Percentiles rank a stretch among this genome's conserved stretches.
Evolutionary conservation across 2,329 filamentous ascomycete genomes (phyloP).

Genomic region (Epichloe baconii): DNA sequence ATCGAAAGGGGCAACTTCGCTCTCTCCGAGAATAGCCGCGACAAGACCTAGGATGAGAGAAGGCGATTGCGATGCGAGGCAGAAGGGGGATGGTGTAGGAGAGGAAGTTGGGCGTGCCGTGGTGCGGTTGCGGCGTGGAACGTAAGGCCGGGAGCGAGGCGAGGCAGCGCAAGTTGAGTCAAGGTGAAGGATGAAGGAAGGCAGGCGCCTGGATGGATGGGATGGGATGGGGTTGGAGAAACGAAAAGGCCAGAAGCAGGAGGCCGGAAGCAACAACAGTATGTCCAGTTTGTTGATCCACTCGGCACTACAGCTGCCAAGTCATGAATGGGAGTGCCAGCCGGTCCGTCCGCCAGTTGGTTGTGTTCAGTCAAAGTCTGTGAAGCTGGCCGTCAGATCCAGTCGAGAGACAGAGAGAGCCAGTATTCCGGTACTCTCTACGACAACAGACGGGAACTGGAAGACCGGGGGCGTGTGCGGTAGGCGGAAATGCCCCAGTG

Average conservation of each 20-base stretch:
- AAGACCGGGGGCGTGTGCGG: neutral
- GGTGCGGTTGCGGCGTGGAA: slow-evolving; percentile 4
- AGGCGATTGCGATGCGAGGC: slow-evolving; percentile 1
- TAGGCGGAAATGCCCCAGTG: too few relatives aligned
- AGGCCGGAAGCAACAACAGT: neutral
- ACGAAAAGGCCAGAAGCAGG: neutral
- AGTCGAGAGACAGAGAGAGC: neutral
- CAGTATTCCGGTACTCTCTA: neutral
- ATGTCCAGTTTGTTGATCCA: neutral
- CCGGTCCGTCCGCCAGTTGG: neutral
- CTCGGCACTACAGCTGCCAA: neutral
- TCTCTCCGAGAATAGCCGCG: neutral
- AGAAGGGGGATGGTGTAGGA: slow-evolving; percentile 8
- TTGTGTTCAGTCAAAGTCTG: neutral
- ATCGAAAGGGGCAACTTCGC: neutral
- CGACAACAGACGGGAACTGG: neutral
- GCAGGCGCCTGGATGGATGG: too few relatives aligned
- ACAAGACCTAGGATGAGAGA: neutral
- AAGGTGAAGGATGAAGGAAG: neutral
- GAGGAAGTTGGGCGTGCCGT: slow-evolving; percentile 7
- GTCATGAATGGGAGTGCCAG: neutral
- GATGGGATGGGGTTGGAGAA: too few relatives aligned
- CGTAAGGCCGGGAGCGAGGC: slow-evolving; percentile 5
- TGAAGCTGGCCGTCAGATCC: neutral
- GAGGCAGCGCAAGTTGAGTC: neutral